Conservation (phyloP, 1,139 yeast genomes). For the Pichia norvegensis region DNA sequence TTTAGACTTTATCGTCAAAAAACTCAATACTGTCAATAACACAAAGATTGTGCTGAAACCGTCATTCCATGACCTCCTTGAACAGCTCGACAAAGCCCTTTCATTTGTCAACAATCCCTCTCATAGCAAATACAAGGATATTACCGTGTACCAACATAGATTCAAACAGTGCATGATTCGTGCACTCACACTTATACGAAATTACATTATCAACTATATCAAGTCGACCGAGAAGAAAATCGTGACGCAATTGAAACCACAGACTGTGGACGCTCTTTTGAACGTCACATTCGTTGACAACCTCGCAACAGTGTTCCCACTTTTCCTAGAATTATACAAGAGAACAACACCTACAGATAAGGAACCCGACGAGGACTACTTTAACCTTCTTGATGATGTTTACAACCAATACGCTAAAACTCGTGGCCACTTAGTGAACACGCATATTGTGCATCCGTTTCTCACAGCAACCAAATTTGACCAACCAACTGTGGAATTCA, state of each 20-base stretch:
- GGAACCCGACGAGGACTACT: constrained; percentile 29
- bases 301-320: constrained; percentile 35
- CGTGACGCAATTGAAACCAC: constrained; percentile 20
- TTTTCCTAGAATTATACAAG: constrained; percentile 43
- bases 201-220: constrained; percentile 51
- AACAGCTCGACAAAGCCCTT: constrained; percentile 53
- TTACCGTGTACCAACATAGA: constrained; percentile 61
- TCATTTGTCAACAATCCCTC: constrained; percentile 35
- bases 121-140: constrained; percentile 55
- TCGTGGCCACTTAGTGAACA: constrained; percentile 41
- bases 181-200: constrained; percentile 66
- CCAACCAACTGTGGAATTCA: constrained; percentile 40
- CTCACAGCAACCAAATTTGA: constrained; percentile 25
- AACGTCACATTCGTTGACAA: constrained; percentile 55
- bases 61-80: constrained; percentile 46
- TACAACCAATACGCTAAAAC: constrained; percentile 53
- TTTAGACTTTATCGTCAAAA: constrained; percentile 61
- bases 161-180: constrained; percentile 83
- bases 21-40: constrained; percentile 52
- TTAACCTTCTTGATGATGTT: constrained; percentile 63
- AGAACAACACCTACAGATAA: constrained; percentile 28
- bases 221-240: constrained; percentile 39
- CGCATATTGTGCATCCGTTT: constrained; percentile 37
- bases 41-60: constrained; percentile 58
- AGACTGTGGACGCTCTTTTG: constrained; percentile 40